Evolutionary conservation across 306 rosid genomes (phyloP).

Genomic region (Senna tora): DNA sequence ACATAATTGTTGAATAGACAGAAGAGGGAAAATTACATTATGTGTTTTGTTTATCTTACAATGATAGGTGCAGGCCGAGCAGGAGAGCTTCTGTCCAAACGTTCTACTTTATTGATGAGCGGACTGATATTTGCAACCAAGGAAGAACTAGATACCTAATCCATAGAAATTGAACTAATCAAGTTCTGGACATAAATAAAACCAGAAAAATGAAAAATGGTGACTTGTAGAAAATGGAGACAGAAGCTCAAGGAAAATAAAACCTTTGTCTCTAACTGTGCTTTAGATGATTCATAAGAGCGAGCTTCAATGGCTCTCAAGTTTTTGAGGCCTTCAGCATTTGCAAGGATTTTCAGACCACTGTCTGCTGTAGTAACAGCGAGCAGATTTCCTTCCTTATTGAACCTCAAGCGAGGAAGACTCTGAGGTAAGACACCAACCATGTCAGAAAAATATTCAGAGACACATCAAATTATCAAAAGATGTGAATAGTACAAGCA

Average conservation of each 20-base stretch:
- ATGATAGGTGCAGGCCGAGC: slow-evolving; percentile 54
- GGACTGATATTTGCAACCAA: slow-evolving; percentile 48
- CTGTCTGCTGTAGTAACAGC: slow-evolving; percentile 72
- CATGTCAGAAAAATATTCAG: slow-evolving; percentile 32
- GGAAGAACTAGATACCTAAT: slow-evolving; percentile 62
- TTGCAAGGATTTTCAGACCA: slow-evolving; percentile 76
- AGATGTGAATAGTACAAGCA: slow-evolving; percentile 14
- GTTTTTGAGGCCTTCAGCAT: slow-evolving; percentile 61
- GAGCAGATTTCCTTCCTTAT: slow-evolving; percentile 81
- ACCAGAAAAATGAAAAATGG: slow-evolving; percentile 14
- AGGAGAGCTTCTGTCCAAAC: slow-evolving; percentile 60
- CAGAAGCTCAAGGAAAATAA: not conserved
- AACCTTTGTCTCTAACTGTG: slow-evolving; percentile 74
- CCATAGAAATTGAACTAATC: slow-evolving; percentile 2
- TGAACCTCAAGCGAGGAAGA: slow-evolving; percentile 81
- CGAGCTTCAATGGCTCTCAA: slow-evolving; percentile 59
- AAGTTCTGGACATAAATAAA: slow-evolving; percentile 27
- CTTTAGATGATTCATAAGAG: slow-evolving; percentile 59
- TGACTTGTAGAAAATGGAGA: slow-evolving; percentile 9
- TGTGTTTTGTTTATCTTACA: too few relatives aligned
- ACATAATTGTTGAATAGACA: slow-evolving; percentile 23
- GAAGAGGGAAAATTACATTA: not conserved
- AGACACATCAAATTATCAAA: not conserved
- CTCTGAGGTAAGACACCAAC: slow-evolving; percentile 50
- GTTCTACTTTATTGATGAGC: slow-evolving; percentile 56